phyloP scores from a whole-genome alignment of 495 filamentous ascomycete genomes.

The Mycothermus thermophilus region DNA sequence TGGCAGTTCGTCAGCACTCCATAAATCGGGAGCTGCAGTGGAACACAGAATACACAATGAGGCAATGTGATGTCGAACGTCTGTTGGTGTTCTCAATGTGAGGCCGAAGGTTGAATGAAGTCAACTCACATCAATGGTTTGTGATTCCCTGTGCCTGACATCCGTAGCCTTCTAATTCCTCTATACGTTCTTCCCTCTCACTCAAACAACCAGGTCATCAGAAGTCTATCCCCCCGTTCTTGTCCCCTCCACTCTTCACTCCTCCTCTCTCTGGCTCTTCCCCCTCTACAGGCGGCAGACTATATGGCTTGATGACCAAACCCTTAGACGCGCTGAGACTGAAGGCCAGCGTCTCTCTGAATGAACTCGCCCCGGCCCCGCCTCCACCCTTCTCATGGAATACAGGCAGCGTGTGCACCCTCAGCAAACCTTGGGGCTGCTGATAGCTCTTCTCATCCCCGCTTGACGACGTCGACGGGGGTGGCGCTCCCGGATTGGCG shows the following conservation, averaged over 20 bases:
- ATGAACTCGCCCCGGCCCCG: conserved; percentile 48
- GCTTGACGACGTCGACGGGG: conserved; percentile 20
- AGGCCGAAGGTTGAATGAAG: too few species aligned
- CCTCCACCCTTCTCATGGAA: conserved; percentile 77
- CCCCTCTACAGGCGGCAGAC: conserved; percentile 75
- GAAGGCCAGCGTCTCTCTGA: conserved; percentile 80
- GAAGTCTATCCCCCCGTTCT: conserved; percentile 22
- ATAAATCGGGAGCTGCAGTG: too few species aligned
- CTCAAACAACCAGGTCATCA: too few species aligned
- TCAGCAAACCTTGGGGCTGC: conserved; percentile 66
- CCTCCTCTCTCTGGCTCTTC: conserved; percentile 59
- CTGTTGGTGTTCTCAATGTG: too few species aligned
- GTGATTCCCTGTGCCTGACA: too few species aligned
- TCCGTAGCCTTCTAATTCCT: too few species aligned
- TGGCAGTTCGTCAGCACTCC: too few species aligned
- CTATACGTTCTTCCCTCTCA: too few species aligned
- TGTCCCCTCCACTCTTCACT: conserved; percentile 17
- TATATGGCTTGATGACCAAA: conserved; percentile 78
- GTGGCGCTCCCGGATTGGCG: conserved; percentile 44
- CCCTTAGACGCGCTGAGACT: conserved; percentile 65
- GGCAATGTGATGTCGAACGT: too few species aligned
- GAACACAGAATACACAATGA: too few species aligned
- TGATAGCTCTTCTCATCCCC: conserved; percentile 44
- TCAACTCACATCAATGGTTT: too few species aligned
- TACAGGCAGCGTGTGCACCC: conserved; percentile 67